Evolutionary conservation across 2,329 filamentous ascomycete genomes (phyloP).

Genomic region (Decorospora gaudefroyi): DNA sequence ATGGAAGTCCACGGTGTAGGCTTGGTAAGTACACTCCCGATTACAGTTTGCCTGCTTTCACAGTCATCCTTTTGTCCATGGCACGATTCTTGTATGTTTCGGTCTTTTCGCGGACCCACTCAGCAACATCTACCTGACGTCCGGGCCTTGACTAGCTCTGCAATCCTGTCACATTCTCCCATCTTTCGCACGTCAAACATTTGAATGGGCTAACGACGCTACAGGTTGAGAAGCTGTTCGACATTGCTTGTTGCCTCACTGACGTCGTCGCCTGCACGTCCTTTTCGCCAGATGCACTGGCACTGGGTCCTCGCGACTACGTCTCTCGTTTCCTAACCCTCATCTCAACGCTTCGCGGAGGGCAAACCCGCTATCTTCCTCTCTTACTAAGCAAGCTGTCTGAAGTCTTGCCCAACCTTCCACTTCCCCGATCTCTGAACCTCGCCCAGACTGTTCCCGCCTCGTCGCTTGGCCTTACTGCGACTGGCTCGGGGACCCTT

Average conservation of each 20-base stretch:
- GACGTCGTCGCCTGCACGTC: conserved; percentile 70
- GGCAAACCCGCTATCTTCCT: conserved; percentile 75
- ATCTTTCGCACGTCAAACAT: conserved; percentile 19
- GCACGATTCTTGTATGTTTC: conserved; percentile 28
- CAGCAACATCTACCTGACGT: conserved; percentile 37
- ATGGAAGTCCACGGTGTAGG: conserved; percentile 77
- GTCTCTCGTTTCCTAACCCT: conserved; percentile 69
- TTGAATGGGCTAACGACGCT: conserved; percentile 35
- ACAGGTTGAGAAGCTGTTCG: conserved; percentile 78
- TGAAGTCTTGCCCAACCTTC: conserved; percentile 65
- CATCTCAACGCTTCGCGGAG: conserved; percentile 71
- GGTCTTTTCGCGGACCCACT: conserved; percentile 28
- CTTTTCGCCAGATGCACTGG: conserved; percentile 61
- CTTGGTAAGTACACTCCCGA: conserved; percentile 59
- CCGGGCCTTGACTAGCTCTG: conserved; percentile 25
- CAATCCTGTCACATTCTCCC: conserved; percentile 21
- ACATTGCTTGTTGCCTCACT: conserved; percentile 72
- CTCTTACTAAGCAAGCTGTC: conserved; percentile 76
- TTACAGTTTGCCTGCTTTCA: conserved; percentile 18
- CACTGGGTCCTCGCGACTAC: conserved; percentile 66
- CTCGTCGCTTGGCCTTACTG: conserved; percentile 35
- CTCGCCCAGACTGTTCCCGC: conserved; percentile 35
- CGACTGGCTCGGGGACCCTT: conserved; percentile 31
- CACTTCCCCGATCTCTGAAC: conserved; percentile 44
- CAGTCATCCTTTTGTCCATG: conserved; percentile 26